Base-by-base conservation (phyloP, 1,284 basidiomycete species). In the Malassezia pachydermatis region DNA sequence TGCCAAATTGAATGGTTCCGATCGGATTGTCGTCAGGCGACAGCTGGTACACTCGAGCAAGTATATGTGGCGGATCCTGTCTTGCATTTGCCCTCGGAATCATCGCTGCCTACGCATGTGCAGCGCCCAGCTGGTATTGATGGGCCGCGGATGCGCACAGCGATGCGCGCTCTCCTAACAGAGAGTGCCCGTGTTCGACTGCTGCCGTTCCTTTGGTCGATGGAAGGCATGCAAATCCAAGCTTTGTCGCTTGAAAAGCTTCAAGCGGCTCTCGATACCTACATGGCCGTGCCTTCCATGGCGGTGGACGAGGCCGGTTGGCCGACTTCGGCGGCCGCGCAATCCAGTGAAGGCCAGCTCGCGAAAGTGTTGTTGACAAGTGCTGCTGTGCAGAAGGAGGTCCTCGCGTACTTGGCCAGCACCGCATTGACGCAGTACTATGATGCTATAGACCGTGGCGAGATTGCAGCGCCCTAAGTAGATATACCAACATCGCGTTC, bases 341-440 rank as follows among this genome's bases (percentile, higher is more conserved):
- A 41, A 16, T 49, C 54, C 14, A 60, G 47, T 40, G 60, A 63
- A 34, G 38, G 40, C n/a, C 53, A 55, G 23, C 54, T 65, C 11
- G 51, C 58, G 5, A 49, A 45, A 10, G 57, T 59, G 29, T 52
- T 57, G 36, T 42, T 52, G 30, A 38, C 39, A 20, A 42, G 50
- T 30, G 30, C 33, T 1, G 19, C 27, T 7, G 50, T 28, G 9
- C 50, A 52, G 27, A 52, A 47, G 23, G 28, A 47, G 27, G 40
- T 46, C 17, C 36, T 19, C 10, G 19, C 17, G 27, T 20, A 24
- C 13, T 36, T 52, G 17, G 34, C 27, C 17, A 28, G 37, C 6
- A 27, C 10, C 11, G 38, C 32, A 3, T 33, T 41, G 17, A 6
- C 19, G 16, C 29, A 33, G 25, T 51, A 38, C 34, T 22, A 41